Percentiles rank a stretch among this genome's conserved stretches.
These are phyloP conservation scores for Pochonia chlamydosporia DNA, from an alignment of 2,329 filamentous ascomycete genomes.

Conservation along the genomic window DNA sequence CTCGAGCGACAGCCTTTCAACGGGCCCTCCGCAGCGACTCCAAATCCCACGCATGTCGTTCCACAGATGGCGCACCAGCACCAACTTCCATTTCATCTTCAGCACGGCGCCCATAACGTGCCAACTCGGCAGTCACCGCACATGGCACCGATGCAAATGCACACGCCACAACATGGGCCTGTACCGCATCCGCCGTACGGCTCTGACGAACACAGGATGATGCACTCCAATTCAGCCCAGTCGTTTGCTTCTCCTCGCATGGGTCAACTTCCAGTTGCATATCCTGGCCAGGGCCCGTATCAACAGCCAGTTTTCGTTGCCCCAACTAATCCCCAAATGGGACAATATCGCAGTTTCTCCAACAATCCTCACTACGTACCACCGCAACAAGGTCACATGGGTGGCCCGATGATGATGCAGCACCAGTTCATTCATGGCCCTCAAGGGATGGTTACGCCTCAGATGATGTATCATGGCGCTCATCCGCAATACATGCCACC, in stretches of 20 bases:
- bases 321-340: slow-evolving; percentile 64
- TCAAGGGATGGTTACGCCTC: slow-evolving; percentile 64
- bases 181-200: slow-evolving; percentile 61
- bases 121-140: slow-evolving; percentile 66
- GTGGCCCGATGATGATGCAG: slow-evolving; percentile 77
- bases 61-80: slow-evolving; percentile 76
- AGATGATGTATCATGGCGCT: slow-evolving; percentile 76
- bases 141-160: slow-evolving; percentile 72
- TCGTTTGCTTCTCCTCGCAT: slow-evolving; percentile 82
- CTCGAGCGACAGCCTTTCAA: slow-evolving; percentile 65
- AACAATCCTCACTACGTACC: slow-evolving; percentile 66
- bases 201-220: slow-evolving; percentile 83
- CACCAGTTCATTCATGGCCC: slow-evolving; percentile 67
- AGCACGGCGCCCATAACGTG: slow-evolving; percentile 64
- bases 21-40: slow-evolving; percentile 56
- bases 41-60: slow-evolving; percentile 62
- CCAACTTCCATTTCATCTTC: slow-evolving; percentile 77
- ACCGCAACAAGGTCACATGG: slow-evolving; percentile 66
- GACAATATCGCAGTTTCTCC: slow-evolving; percentile 64
- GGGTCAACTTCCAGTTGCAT: slow-evolving; percentile 63
- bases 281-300: slow-evolving; percentile 65
- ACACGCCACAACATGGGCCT: slow-evolving; percentile 65
- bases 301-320: slow-evolving; percentile 68
- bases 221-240: slow-evolving; percentile 75
- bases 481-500: slow-evolving; percentile 60